Base-by-base conservation (phyloP, 129 eudicot species). In the Helianthus tuberosus region DNA sequence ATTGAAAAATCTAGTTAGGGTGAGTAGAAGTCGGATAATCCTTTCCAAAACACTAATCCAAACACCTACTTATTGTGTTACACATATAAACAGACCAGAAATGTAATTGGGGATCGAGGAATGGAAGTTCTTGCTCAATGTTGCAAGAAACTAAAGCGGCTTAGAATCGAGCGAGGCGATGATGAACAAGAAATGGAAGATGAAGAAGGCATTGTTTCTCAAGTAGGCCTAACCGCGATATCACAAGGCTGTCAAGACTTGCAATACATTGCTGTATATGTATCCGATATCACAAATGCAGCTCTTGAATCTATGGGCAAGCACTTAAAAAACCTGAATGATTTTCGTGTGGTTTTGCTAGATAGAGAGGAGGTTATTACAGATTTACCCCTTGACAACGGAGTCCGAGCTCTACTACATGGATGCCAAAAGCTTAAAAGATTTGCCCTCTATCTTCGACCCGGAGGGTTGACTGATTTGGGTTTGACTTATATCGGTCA, bases 301-400 rank as follows among this genome's bases (percentile, higher is more conserved):
- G 76, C 96, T 57, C 81, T 92, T 16, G 93, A 89, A 66, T 66
- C 71, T 55, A 77, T 89, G 53, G 97, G 97, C 54, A 68, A 79
- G 27, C 71, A 85, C 83, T 69, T 84, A 55, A 85, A 85, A 74
- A 89, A 89, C 67, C 93, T 92, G 4, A 23, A 60, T 13, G 93
- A 92, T 79, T 92, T 92, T 46, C 93, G 97, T 15, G 11, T 89
- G 76, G 96, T 85, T 41, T 78, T 92, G 48, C 96, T 92, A 46
- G 96, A 86, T 44, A 64, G 80, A 17, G 89, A 89, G 93, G 81
- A 20, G 43, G 75, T 36, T 17, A 81, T 92, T 27, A 72, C 91
- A 1, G 97, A 92, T 80, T 75, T 92, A 51, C 97, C 97, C 49
- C 93, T 92, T 41, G 97, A 92, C 84, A 83, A 81, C 43, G 97